Evolutionary conservation across 805 yeast species (phyloP).

Genomic region (Hanseniaspora osmophila): DNA sequence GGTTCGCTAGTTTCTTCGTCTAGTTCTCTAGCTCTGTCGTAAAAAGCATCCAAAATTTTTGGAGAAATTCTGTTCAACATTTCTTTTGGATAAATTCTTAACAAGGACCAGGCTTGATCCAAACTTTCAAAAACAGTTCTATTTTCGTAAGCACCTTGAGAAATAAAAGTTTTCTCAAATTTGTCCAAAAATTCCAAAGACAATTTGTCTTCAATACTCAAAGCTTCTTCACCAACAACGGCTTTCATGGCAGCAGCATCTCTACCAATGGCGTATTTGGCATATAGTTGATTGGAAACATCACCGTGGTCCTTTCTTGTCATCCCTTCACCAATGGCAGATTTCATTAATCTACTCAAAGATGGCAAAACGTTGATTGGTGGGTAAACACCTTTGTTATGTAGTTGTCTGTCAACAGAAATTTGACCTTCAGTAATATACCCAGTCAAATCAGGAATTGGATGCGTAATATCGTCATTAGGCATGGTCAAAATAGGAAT

Average conservation of each 20-base stretch:
- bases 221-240: conserved; percentile 98
- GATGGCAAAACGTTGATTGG: conserved; percentile 98
- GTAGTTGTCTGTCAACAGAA: conserved; percentile 88
- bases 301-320: conserved; percentile 99
- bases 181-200: conserved; percentile 95
- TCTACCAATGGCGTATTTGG: conserved; percentile 98
- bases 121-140: conserved; percentile 89
- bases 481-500: conserved; percentile 99
- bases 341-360: conserved; percentile 93
- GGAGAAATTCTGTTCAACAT: conserved; percentile 97
- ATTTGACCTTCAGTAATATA: conserved; percentile 99
- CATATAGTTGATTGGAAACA: conserved; percentile 96
- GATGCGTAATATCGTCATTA: conserved; percentile 98
- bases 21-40: conserved; percentile 72
- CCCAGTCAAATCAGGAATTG: conserved; percentile 99
- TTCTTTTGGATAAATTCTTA: conserved; percentile 98
- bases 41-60: conserved; percentile 87
- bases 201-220: conserved; percentile 92
- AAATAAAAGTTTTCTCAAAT: conserved; percentile 87
- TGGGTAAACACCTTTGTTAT: conserved; percentile 95
- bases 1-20: conserved; percentile 28
- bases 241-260: conserved; percentile 99
- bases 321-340: conserved; percentile 99
- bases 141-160: conserved; percentile 95
- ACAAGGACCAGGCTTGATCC: conserved; percentile 94